Base-by-base conservation (phyloP, 2,329 filamentous ascomycete genomes). In the Aspergillus thermomutatus region DNA sequence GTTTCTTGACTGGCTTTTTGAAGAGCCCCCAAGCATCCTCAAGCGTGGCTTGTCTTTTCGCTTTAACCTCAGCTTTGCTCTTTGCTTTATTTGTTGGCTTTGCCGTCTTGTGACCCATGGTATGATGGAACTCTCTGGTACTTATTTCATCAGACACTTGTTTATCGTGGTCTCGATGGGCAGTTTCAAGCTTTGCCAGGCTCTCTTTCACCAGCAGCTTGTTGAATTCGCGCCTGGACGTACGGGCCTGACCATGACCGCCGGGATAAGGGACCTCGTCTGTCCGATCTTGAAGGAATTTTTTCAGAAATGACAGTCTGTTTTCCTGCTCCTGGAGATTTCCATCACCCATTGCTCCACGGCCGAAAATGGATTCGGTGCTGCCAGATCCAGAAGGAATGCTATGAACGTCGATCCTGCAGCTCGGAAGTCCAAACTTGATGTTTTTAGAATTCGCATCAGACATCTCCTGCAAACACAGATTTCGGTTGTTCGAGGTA, bases 31-130 rank as follows among this genome's bases (percentile, higher is more conserved):
- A 72, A 4, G 65, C 65, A 52, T 70, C 68, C 49, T 67, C 66
- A 8, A 73, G 53, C 0, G 65, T 70, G 8, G 64, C 62, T 49
- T 71, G 65, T 49, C 59, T 68, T 55, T 66, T 65, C 0, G 64
- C 63, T 28, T 62, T 59, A 14, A 52, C 55, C 21, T 54, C 56
- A 17, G 55, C 53, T 46, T 67, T 65, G 21, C 23, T 61, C 19
- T 61, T 60, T 4, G 47, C 37, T 41, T 66, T 66, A 10, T 50
- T 56, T 17, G 26, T 47, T 4, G 54, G 43, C 10, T 60, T 68
- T 4, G 60, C 53, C 8, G 65, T 50, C 54, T 65, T 67, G 19
- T 74, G 72, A n/a, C 50, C 56, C 72, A 74, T 74, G 10, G 62
- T 70, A 9, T 52, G 61, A 48, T 68, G 63, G 50, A 69, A 67